Conservation (phyloP, 2,329 filamentous ascomycete species). For the Clonostachys rhizophaga region DNA sequence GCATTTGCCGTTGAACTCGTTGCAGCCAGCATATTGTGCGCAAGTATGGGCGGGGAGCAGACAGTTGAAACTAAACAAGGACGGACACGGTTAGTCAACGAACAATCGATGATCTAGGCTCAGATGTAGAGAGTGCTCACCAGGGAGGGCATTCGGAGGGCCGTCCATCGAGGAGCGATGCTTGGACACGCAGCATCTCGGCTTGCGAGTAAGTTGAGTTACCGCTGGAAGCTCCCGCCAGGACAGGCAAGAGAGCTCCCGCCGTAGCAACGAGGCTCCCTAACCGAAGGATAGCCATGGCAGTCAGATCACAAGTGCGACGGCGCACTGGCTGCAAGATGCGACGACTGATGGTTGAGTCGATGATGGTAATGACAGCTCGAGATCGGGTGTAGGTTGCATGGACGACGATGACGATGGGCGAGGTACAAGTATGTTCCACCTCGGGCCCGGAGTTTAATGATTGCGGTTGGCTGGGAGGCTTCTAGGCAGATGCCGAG, state of each 20-base stretch:
- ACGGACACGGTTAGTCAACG: conserved; percentile 9
- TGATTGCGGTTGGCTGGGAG: neutral
- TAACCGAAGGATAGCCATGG: conserved; percentile 31
- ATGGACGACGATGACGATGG: neutral
- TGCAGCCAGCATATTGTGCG: conserved; percentile 85
- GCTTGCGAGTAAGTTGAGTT: conserved; percentile 56
- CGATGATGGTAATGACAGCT: neutral
- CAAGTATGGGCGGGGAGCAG: conserved; percentile 89
- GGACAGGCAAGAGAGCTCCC: conserved; percentile 19
- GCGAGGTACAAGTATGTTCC: neutral
- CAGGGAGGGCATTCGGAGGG: conserved; percentile 77
- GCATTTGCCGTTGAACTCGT: conserved; percentile 87
- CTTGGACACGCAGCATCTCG: conserved; percentile 58
- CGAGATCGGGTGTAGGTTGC: neutral
- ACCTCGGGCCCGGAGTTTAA: no score
- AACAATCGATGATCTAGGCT: neutral
- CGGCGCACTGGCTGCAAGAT: neutral
- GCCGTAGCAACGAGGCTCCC: conserved; percentile 31
- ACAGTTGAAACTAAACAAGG: conserved; percentile 82
- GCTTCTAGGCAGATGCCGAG: neutral
- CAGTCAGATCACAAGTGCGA: conserved; percentile 9
- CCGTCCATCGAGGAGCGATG: conserved; percentile 68
- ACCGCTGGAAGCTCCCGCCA: conserved; percentile 26
- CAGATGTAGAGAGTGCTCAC: conserved; percentile 29
- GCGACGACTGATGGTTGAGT: neutral